Base-by-base conservation (phyloP, 495 filamentous ascomycete genomes). In the Staphylotrichum tortipilum region DNA sequence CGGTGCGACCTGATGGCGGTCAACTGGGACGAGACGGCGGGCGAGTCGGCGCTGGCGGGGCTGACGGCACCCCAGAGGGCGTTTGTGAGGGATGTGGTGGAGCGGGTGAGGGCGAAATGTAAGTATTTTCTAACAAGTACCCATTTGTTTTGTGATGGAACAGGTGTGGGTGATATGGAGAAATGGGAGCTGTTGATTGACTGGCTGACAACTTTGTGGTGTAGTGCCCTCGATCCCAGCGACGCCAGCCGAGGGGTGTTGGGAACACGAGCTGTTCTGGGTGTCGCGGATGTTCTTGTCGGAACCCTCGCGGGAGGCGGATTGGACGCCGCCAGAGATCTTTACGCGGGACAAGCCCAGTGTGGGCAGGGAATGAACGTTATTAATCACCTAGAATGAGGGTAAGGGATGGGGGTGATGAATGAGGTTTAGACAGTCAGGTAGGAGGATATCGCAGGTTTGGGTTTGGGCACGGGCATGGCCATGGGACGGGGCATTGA, bases 251-350 rank as follows among this genome's bases (percentile, higher is more conserved):
- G 49, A 52, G 5, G 60, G 55, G 14, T 57, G 55, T 36, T 65
- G 62, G 62, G 62, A 65, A 10, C 21, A 59, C 38, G 55, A 59
- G n/a, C 23, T 65, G 4, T 63, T 44, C 18, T 65, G 60, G 58
- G 19, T 63, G 7, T 63, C 62, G 15, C 44, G 36, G 19, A 61
- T 65, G 60, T 63, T 64, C 22, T 40, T 40, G 0, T 50, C 56
- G 4, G 33, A 39, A 1, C 23, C 49, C 7, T 26, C 48, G 2
- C 38, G 10, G 7, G 52, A 52, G 3, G 4, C 26, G 0, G 41
- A 23, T 7, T 65, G 62, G 62, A 24, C 45, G 4, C 58, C 57
- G 7, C 58, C 57, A 3, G 42, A 55, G 37, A 44, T 37, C 0
- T 65, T 63, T 51, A 41, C 43, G 0, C 31, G 15, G 18, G 39